Conservation (phyloP, 192 early-diverging fungal species). For the Coemansia brasiliensis region DNA sequence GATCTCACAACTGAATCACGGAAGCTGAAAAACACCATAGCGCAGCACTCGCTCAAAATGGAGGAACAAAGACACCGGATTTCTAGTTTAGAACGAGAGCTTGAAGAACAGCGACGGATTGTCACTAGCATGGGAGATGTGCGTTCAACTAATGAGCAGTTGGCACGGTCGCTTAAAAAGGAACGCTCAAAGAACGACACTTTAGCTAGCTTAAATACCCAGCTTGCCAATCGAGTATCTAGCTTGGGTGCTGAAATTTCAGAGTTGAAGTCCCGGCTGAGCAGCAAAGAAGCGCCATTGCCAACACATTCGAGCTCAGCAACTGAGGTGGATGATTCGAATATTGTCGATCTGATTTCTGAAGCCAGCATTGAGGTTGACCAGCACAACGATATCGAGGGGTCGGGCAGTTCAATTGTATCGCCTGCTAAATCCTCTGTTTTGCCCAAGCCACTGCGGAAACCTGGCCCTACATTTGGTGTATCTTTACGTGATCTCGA, state of each 20-base stretch:
- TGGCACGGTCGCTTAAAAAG: constrained; percentile 33
- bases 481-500: constrained; percentile 19
- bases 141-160: constrained; percentile 38
- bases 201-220: constrained; percentile 4
- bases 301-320: neutral
- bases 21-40: constrained; percentile 23
- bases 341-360: constrained; percentile 7
- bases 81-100: constrained; percentile 10
- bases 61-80: constrained; percentile 16
- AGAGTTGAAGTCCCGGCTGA: no score
- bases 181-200: constrained; percentile 32
- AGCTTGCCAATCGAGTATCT: constrained; percentile 25
- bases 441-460: neutral
- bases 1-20: constrained; percentile 8
- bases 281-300: no score
- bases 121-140: constrained; percentile 40
- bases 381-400: constrained; percentile 23
- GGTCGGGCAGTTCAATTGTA: constrained; percentile 12
- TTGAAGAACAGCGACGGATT: constrained; percentile 39
- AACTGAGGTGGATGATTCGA: neutral
- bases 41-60: constrained; percentile 24
- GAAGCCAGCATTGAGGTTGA: constrained; percentile 15
- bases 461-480: constrained; percentile 25
- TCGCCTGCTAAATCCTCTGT: neutral
- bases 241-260: neutral